Evolutionary conservation across 306 rosid species (phyloP).

Genomic region (Casuarina glauca): DNA sequence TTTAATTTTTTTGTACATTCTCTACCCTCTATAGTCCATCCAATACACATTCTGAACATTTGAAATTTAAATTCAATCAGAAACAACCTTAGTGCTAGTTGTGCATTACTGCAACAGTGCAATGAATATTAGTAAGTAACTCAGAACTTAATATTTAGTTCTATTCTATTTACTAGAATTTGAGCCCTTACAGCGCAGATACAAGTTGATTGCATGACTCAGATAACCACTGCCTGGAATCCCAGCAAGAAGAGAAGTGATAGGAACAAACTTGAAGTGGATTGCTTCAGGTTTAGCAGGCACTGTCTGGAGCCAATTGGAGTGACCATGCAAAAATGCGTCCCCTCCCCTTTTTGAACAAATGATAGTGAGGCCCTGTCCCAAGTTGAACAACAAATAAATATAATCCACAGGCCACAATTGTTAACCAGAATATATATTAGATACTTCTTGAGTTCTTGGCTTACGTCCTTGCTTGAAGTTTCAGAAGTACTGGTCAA

Average conservation of each 20-base stretch:
- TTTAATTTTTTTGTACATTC: background rate
- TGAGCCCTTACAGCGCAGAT: constrained; percentile 77
- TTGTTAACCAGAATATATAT: constrained; percentile 7
- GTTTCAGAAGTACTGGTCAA: constrained; percentile 80
- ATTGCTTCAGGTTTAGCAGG: constrained; percentile 78
- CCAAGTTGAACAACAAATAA: constrained; percentile 20
- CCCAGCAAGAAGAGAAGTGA: constrained; percentile 88
- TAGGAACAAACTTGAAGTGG: constrained; percentile 79
- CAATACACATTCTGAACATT: background rate
- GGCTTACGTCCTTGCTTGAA: constrained; percentile 95
- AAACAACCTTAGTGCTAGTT: background rate
- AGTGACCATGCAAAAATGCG: constrained; percentile 61
- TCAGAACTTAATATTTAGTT: background rate
- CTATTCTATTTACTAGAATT: background rate
- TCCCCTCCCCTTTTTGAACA: constrained; percentile 91
- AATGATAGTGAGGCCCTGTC: constrained; percentile 74
- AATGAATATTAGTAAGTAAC: constrained; percentile 15
- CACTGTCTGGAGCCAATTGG: constrained; percentile 91
- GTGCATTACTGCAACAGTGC: constrained; percentile 15
- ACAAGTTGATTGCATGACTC: constrained; percentile 94
- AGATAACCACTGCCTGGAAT: constrained; percentile 98
- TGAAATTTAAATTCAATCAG: background rate
- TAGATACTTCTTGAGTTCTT: constrained; percentile 20
- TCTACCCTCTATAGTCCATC: background rate
- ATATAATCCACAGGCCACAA: constrained; percentile 21